phyloP scores from a whole-genome alignment of 2,329 filamentous ascomycete species.

The Colletotrichum liriopes region DNA sequence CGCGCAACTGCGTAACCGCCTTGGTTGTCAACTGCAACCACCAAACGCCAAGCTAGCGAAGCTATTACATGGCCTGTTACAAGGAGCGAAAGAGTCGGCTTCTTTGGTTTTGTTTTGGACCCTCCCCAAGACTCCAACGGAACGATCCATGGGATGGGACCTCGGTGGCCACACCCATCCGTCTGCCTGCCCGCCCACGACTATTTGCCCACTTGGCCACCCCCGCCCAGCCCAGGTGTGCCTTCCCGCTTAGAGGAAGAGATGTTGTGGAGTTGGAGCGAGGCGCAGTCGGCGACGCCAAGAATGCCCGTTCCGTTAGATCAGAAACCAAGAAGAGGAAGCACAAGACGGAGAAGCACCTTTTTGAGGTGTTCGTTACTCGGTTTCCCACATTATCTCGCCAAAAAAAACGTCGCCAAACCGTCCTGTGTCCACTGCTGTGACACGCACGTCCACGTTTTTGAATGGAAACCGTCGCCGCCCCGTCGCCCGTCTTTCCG shows the following conservation, averaged over 20 bases:
- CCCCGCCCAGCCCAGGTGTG: neutral
- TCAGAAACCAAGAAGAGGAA: neutral
- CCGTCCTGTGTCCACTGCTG: neutral
- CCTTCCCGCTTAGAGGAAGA: neutral
- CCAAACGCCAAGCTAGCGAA: neutral
- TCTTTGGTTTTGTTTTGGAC: neutral
- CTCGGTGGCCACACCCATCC: neutral
- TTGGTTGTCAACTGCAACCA: neutral
- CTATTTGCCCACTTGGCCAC: no score
- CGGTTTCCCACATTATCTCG: neutral
- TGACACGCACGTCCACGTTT: neutral
- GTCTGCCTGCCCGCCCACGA: no score
- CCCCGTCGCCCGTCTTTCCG: no score
- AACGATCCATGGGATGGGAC: neutral
- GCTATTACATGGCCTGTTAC: neutral
- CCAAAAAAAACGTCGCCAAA: neutral
- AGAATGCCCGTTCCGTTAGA: constrained; percentile 30
- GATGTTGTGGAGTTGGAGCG: constrained; percentile 7
- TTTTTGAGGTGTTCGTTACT: neutral
- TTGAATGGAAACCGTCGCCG: neutral
- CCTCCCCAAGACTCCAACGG: constrained; percentile 7
- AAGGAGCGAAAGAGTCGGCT: neutral
- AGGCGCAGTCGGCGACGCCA: constrained; percentile 37
- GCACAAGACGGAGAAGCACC: neutral
- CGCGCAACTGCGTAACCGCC: neutral